Evolutionary conservation across 768 basidiomycete genomes (phyloP), one percentile per base, ranked within the genome.

Genomic region (Leccinum subtestaceum): DNA sequence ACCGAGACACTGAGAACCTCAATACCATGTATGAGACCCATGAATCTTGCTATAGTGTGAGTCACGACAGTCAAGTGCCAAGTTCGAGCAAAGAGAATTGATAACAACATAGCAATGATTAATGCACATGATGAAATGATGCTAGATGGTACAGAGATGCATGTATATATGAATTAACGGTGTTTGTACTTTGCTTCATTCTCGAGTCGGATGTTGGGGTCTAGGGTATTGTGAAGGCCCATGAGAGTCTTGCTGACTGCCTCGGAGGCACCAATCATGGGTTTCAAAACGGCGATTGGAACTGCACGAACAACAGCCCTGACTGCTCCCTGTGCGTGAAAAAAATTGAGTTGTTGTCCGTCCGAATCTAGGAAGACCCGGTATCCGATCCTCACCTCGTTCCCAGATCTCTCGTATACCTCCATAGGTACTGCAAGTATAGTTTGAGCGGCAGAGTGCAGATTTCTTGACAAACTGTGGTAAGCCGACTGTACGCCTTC

Each of bases 361-460:
- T 27, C 11, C 25, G 11, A 15, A 49, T n/a, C 23, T 59, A 27
- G 3, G 52, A 32, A 4, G 13, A 15, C 1, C 13, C 8, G 47
- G 3, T 48, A 48, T 25, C 13, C 25, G 5, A 21, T 7, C 76
- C 82, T 66, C 64, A 90, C 95, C 83, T 97, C 92, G 57, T 88
- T 89, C 8, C 93, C 93, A 10, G 94, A 91, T 60, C 91, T 81
- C 74, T 99, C 97, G 65, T 98, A 96, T 11, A 98, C 94, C 73
- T 98, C 97, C 96, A 98, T 98, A 1, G 97, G 97, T 1, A 99
- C 93, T 1, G 97, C 96, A 38, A 99, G 81, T 61, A 99, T 98
- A 0, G 97, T 99, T 76, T 99, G 96, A 25, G 96, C 97, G 27
- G 97, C 97, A 46, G 91, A 92, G 65, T 87, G 89, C 61, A 99